Evolutionary conservation across 768 basidiomycete genomes (phyloP).

Genomic region (Auricularia sp.): DNA sequence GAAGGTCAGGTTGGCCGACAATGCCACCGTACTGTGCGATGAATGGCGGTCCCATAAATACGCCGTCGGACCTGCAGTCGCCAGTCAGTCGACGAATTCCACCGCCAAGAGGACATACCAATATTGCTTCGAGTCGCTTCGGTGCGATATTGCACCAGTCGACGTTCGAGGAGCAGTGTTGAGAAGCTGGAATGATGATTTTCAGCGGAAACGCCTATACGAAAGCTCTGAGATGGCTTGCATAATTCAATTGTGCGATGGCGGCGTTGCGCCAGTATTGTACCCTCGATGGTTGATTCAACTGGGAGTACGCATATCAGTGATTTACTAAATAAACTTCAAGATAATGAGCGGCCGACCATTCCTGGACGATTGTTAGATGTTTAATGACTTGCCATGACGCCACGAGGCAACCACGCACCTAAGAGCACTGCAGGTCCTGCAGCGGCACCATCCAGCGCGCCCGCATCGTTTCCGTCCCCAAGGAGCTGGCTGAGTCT

Average conservation of each 20-base stretch:
- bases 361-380: not conserved
- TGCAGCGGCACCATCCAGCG: constrained; percentile 4
- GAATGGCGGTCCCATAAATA: constrained; percentile 37
- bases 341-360: not conserved
- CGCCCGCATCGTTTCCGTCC: constrained; percentile 1
- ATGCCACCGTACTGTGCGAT: constrained; percentile 31
- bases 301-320: not conserved
- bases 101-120: constrained; percentile 16
- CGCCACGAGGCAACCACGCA: not conserved
- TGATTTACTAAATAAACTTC: not conserved
- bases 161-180: constrained; percentile 21
- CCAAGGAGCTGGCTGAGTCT: constrained; percentile 3
- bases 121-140: constrained; percentile 23
- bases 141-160: constrained; percentile 32
- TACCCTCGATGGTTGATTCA: not conserved
- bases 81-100: constrained; percentile 7
- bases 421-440: constrained; percentile 2
- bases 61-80: constrained; percentile 23
- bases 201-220: not conserved
- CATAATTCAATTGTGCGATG: constrained; percentile 3
- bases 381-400: not conserved
- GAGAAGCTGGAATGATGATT: constrained; percentile 10
- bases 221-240: not conserved
- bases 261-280: constrained; percentile 5
- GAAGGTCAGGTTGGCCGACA: constrained; percentile 24